A percentile compares a stretch with the other conserved stretches of the same genome.
Conservation (phyloP, 495 filamentous ascomycete genomes). For the Aspergillus olivimuriae region DNA sequence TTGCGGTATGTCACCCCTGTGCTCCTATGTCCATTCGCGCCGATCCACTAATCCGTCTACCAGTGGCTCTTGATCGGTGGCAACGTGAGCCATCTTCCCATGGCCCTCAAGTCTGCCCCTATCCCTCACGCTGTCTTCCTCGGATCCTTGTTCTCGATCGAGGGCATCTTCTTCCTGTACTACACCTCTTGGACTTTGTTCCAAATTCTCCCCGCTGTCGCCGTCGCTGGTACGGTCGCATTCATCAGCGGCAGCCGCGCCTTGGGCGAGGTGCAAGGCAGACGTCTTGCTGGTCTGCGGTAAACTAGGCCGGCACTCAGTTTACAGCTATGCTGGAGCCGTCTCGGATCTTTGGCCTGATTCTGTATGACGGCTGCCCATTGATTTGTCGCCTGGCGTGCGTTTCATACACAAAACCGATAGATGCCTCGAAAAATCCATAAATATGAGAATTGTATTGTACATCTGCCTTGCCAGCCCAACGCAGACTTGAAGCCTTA, state of each 20-base stretch:
- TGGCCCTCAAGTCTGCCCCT: conserved; percentile 66
- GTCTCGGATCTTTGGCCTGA: background rate
- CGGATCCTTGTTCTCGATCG: conserved; percentile 75
- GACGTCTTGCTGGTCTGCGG: conserved; percentile 73
- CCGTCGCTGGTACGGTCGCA: conserved; percentile 58
- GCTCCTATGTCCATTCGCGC: conserved; percentile 1
- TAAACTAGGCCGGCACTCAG: conserved; percentile 31
- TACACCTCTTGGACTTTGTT: conserved; percentile 92
- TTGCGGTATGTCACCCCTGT: conserved; percentile 49
- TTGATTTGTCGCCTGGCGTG: background rate
- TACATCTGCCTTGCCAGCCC: background rate
- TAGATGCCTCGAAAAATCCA: background rate
- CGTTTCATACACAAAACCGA: background rate
- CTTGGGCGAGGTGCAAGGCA: conserved; percentile 83
- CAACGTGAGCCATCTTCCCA: conserved; percentile 72
- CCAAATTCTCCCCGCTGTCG: conserved; percentile 72
- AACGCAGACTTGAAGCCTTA: background rate
- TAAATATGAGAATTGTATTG: background rate
- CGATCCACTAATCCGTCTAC: conserved; percentile 5
- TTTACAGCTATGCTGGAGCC: background rate
- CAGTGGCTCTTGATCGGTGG: conserved; percentile 79
- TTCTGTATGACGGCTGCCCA: background rate
- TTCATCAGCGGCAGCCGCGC: conserved; percentile 90
- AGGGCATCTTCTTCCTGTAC: conserved; percentile 91
- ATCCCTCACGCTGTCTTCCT: conserved; percentile 76